phyloP scores from a whole-genome alignment of 352 stramenopile genomes.

The Plasmopara viticola region DNA sequence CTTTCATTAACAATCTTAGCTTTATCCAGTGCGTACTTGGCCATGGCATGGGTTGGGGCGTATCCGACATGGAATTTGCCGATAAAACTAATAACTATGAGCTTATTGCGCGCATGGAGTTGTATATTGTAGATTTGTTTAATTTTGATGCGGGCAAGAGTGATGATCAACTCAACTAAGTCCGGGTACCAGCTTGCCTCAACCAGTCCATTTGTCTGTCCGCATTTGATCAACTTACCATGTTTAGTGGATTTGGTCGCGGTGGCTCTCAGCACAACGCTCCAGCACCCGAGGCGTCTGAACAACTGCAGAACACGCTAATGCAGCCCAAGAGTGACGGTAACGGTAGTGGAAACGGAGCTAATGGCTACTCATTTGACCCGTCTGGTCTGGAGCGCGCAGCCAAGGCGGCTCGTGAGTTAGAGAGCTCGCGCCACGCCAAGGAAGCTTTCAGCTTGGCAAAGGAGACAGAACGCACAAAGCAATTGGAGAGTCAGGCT shows the following conservation, averaged over 20 bases:
- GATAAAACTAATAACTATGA: no score
- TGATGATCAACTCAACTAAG: slow-evolving; percentile 8
- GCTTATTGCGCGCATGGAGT: no score
- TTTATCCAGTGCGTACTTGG: no score
- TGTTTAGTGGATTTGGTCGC: slow-evolving; percentile 65
- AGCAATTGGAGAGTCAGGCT: slow-evolving; percentile 89
- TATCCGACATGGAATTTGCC: no score
- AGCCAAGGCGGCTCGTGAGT: slow-evolving; percentile 95
- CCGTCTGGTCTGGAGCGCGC: slow-evolving; percentile 94
- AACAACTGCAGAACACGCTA: slow-evolving; percentile 30
- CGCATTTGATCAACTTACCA: slow-evolving; percentile 13
- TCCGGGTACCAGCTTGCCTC: slow-evolving; percentile 24
- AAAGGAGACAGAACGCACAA: slow-evolving; percentile 93
- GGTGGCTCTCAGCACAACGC: slow-evolving; percentile 27
- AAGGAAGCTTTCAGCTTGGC: slow-evolving; percentile 93
- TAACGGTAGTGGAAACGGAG: slow-evolving; percentile 9
- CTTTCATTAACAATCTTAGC: no score
- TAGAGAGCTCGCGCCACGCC: slow-evolving; percentile 92
- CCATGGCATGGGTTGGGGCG: no score
- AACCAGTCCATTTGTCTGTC: slow-evolving; percentile 22
- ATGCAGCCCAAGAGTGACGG: slow-evolving; percentile 25
- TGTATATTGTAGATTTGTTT: neutral
- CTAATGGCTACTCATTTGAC: slow-evolving; percentile 90
- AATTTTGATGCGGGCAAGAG: neutral
- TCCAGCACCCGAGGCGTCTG: slow-evolving; percentile 19